A percentile compares a stretch with the other conserved stretches of the same genome.
phyloP scores from a whole-genome alignment of 2,329 filamentous ascomycete species.

The Septoria linicola region DNA sequence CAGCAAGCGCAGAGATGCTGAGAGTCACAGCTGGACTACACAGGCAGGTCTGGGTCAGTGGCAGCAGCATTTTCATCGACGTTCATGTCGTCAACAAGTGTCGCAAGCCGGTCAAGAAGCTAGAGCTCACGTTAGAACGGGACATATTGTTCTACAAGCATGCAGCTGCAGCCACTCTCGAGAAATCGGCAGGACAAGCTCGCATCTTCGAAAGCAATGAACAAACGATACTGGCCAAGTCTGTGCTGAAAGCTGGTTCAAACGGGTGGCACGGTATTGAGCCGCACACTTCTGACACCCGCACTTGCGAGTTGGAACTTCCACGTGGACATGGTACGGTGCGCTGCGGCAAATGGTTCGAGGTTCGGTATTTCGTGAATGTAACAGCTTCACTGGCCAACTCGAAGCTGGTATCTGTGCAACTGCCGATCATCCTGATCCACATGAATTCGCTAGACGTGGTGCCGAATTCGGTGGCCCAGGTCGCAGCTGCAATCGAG shows the following conservation, averaged over 20 bases:
- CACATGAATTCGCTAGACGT: constrained; percentile 60
- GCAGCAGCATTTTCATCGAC: constrained; percentile 56
- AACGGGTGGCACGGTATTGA: constrained; percentile 51
- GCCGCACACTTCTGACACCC: constrained; percentile 47
- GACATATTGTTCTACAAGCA: constrained; percentile 54
- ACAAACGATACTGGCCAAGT: constrained; percentile 47
- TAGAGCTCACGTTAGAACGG: constrained; percentile 54
- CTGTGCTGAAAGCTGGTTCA: constrained; percentile 44
- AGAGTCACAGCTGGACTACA: constrained; percentile 54
- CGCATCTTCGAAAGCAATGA: constrained; percentile 55
- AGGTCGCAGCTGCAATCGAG: constrained; percentile 56
- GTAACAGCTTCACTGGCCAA: constrained; percentile 48
- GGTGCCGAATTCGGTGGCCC: constrained; percentile 55
- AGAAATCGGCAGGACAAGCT: constrained; percentile 52
- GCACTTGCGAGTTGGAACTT: constrained; percentile 52
- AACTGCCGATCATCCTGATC: constrained; percentile 56
- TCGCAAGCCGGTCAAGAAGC: constrained; percentile 49
- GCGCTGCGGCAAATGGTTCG: constrained; percentile 56
- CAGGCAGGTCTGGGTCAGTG: constrained; percentile 60
- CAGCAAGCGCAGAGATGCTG: constrained; percentile 45
- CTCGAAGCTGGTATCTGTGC: constrained; percentile 53
- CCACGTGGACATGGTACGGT: constrained; percentile 54
- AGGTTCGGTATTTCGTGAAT: constrained; percentile 57
- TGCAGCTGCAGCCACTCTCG: constrained; percentile 48
- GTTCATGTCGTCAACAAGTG: constrained; percentile 53